These are phyloP conservation scores for Microcera coccophila DNA, from an alignment of 2,329 filamentous ascomycete genomes.

Conservation along the genomic window DNA sequence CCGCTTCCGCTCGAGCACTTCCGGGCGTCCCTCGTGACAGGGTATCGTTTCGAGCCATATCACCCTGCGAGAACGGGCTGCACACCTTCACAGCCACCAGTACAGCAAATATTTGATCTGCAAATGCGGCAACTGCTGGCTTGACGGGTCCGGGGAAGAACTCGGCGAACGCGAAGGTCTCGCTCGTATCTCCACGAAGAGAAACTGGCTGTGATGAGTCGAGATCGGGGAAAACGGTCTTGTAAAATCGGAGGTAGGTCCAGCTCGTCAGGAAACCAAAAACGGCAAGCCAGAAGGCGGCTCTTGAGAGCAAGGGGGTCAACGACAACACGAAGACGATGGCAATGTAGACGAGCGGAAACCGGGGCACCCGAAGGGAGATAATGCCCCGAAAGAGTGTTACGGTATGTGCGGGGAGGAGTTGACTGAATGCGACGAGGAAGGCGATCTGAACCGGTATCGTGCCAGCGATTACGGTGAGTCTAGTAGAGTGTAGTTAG, in stretches of 20 bases:
- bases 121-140: slow-evolving; percentile 68
- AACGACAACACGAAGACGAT: slow-evolving; percentile 62
- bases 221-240: slow-evolving; percentile 66
- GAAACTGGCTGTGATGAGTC: slow-evolving; percentile 57
- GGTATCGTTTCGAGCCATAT: slow-evolving; percentile 66
- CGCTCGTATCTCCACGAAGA: slow-evolving; percentile 85
- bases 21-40: slow-evolving; percentile 56
- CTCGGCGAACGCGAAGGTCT: slow-evolving; percentile 92
- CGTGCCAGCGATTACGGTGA: slow-evolving; percentile 82
- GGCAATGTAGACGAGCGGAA: slow-evolving; percentile 70
- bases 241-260: slow-evolving; percentile 96
- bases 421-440: slow-evolving; percentile 94
- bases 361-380: slow-evolving; percentile 76
- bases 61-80: slow-evolving; percentile 78
- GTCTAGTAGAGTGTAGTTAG: slow-evolving; percentile 41
- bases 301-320: slow-evolving; percentile 59
- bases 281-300: slow-evolving; percentile 73
- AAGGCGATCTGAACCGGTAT: slow-evolving; percentile 88
- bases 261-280: slow-evolving; percentile 84
- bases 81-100: slow-evolving; percentile 75
- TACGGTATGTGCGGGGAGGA: slow-evolving; percentile 94
- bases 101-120: slow-evolving; percentile 63
- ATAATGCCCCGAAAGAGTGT: slow-evolving; percentile 85
- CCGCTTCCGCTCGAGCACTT: slow-evolving; percentile 82
- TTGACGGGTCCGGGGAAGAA: slow-evolving; percentile 89